A percentile compares a stretch with the other conserved stretches of the same genome.
Conservation (phyloP, 2,329 filamentous ascomycete species). For the Byssoonygena ceratinophila region DNA sequence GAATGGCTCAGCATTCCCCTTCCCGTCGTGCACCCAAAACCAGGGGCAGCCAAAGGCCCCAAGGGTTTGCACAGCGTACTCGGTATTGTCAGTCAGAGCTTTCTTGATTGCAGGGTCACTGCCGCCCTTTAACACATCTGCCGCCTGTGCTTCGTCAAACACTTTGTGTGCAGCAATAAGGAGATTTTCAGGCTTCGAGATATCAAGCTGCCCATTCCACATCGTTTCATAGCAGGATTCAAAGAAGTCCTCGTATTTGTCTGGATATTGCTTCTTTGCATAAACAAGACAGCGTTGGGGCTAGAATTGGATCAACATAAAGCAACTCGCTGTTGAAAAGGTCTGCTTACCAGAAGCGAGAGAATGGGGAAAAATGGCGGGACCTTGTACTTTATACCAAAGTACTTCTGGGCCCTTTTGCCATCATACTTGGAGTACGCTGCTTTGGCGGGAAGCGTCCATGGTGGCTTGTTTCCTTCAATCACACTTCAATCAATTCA, state of each 20-base stretch:
- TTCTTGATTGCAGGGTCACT: constrained; percentile 43
- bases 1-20: constrained; percentile 18
- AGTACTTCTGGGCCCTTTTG: constrained; percentile 43
- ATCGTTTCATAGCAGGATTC: constrained; percentile 25
- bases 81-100: constrained; percentile 49
- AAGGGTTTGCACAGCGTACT: constrained; percentile 46
- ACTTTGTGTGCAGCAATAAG: constrained; percentile 26
- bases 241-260: constrained; percentile 46
- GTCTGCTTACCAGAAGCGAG: constrained; percentile 40
- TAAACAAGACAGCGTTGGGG: constrained; percentile 57
- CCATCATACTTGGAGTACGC: constrained; percentile 45
- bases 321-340: not conserved
- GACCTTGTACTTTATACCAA: constrained; percentile 35
- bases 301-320: constrained; percentile 36
- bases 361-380: constrained; percentile 47
- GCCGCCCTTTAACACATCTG: constrained; percentile 46
- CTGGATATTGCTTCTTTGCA: constrained; percentile 50
- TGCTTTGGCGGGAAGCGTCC: constrained; percentile 58
- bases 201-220: constrained; percentile 47
- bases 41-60: constrained; percentile 71
- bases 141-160: constrained; percentile 36
- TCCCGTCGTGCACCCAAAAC: constrained; percentile 53
- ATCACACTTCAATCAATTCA: not conserved
- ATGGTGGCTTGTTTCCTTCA: constrained; percentile 63
- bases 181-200: constrained; percentile 50